Percentiles rank a stretch among this genome's conserved stretches.
These are phyloP conservation scores for Venturia oleaginea DNA, from an alignment of 2,329 filamentous ascomycete species.

Conservation along the genomic window DNA sequence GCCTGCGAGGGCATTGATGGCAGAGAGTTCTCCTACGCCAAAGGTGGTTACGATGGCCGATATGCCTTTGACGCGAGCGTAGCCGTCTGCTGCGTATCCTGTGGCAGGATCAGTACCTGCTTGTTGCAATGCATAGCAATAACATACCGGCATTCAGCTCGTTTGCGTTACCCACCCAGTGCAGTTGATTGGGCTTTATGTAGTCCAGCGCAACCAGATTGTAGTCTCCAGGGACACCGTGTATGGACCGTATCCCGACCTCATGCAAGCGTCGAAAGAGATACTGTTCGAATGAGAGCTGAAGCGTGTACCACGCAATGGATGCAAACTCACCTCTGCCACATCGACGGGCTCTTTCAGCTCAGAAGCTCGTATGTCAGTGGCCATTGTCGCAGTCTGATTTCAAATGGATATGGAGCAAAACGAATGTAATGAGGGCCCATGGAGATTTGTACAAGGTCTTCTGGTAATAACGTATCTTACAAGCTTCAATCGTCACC, in stretches of 20 bases:
- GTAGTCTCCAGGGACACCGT: conserved; percentile 44
- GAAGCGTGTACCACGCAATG: background rate
- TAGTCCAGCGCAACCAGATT: conserved; percentile 47
- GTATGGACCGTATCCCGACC: conserved; percentile 39
- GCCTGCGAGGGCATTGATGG: conserved; percentile 39
- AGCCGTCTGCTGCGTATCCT: conserved; percentile 40
- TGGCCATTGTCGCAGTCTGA: background rate
- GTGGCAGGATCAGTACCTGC: conserved; percentile 16
- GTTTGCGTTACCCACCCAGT: conserved; percentile 54
- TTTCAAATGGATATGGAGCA: too few species aligned
- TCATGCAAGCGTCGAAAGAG: conserved; percentile 41
- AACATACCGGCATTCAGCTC: conserved; percentile 47
- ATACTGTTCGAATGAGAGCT: conserved; percentile 29
- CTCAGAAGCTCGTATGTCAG: conserved; percentile 33
- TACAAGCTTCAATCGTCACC: too few species aligned
- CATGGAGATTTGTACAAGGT: too few species aligned
- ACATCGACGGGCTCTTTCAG: conserved; percentile 44
- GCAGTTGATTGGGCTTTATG: conserved; percentile 42
- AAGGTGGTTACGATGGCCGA: conserved; percentile 40
- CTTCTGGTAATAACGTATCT: too few species aligned
- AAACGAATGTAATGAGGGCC: background rate
- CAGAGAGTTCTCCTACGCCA: conserved; percentile 40
- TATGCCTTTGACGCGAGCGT: conserved; percentile 38
- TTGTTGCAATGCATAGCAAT: conserved; percentile 11
- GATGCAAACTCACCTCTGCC: conserved; percentile 37